Base-by-base conservation (phyloP, 108 stramenopile species). In the Pinguiococcus pyrenoidosus region DNA sequence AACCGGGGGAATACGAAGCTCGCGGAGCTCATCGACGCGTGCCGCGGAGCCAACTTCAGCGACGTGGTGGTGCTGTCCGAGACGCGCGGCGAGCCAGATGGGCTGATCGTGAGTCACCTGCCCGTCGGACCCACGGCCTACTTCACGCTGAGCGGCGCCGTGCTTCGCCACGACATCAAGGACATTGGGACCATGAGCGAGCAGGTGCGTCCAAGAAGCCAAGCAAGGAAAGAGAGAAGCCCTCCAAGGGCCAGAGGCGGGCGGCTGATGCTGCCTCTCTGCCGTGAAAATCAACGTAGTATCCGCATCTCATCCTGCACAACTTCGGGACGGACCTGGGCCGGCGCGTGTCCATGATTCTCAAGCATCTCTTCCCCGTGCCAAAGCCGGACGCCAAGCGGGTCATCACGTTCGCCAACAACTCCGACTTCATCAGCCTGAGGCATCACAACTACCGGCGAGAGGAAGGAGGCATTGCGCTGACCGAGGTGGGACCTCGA, bases 1-100 rank as follows among this genome's bases (percentile, higher is more conserved):
- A 99, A 99, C 72, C 68, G 97, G 1, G 97, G 97, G 32, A 89
- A 79, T 55, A 73, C 80, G 66, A 83, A 84, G 26, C 83, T 92
- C 21, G 77, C 75, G 35, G 89, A 92, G 44, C 73, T 99, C 44
- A 83, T 96, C 29, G 82, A 85, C 39, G 75, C 84, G 7, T 87
- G 85, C 47, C 73, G 80, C 39, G 56, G 72, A 39, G 69, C 78
- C 20, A 92, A 95, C 56, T 94, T 99, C 58, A 91, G 91, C 10
- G 97, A 99, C 71, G 66, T 99, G 29, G 76, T 99, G 5, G 58
- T 99, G 26, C 78, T 70, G 6, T 90, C 89, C 53, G 97, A 99
- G 55, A 96, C 93, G 8, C 72, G 97, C n/a, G 97, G 97, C 29
- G 87, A 94, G 68, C 97, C 97, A 14, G 97, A 99, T 61, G 92